Percentiles rank a stretch among this genome's conserved stretches.
phyloP scores from a whole-genome alignment of 2,329 filamentous ascomycete species.

The Drechslerella coelobrocha region DNA sequence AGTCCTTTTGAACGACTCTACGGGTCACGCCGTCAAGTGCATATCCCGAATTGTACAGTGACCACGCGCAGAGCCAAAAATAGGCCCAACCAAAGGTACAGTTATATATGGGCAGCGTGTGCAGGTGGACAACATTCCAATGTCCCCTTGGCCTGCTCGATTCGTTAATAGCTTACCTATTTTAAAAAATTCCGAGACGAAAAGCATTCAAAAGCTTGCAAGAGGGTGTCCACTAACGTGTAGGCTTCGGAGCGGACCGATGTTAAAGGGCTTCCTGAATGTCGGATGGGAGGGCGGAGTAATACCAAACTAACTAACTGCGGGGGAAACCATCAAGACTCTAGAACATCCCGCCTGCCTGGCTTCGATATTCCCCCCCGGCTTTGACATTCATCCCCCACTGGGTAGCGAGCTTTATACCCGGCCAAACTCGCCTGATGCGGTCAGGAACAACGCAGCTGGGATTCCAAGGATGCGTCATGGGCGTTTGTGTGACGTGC shows the following conservation, averaged over 20 bases:
- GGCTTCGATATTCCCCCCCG: slow-evolving; percentile 14
- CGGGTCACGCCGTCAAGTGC: background rate
- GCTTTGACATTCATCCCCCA: slow-evolving; percentile 26
- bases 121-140: slow-evolving; percentile 49
- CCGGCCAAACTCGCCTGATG: slow-evolving; percentile 8
- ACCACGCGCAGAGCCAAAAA: slow-evolving; percentile 37
- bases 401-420: no score
- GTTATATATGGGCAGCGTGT: slow-evolving; percentile 7
- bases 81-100: slow-evolving; percentile 39
- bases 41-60: slow-evolving; percentile 20
- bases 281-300: no score
- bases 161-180: no score
- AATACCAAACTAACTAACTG: slow-evolving; percentile 17
- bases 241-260: no score
- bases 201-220: slow-evolving; percentile 16
- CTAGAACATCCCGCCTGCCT: slow-evolving; percentile 17
- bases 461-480: slow-evolving; percentile 27
- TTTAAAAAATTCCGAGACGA: slow-evolving; percentile 18
- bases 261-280: no score
- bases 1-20: background rate
- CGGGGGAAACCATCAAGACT: slow-evolving; percentile 15
- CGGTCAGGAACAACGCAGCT: slow-evolving; percentile 46
- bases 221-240: no score
- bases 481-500: slow-evolving; percentile 25
- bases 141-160: no score